Evolutionary conservation across 176 grass and related monocot genomes (phyloP).

Genomic region (Eleusine coracana): DNA sequence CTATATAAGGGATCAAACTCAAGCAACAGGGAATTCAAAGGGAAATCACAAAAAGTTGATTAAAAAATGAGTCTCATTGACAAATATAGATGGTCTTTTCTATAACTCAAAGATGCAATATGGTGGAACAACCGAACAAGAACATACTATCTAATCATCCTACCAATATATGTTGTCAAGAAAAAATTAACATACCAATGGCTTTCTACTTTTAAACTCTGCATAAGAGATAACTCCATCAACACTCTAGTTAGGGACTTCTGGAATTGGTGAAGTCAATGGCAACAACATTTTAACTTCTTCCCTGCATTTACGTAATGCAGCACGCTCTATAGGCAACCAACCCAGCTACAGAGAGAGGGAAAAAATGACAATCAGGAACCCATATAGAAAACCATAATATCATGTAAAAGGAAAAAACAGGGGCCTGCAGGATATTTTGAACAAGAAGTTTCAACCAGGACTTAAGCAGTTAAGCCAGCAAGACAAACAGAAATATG

Average conservation of each 20-base stretch:
- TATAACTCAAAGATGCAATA: background rate
- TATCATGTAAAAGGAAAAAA: too few relatives aligned
- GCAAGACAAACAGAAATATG: background rate
- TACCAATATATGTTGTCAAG: background rate
- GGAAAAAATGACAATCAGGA: too few relatives aligned
- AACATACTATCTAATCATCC: background rate
- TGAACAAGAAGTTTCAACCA: background rate
- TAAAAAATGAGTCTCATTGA: too few relatives aligned
- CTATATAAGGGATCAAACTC: too few relatives aligned
- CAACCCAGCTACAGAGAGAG: constrained; percentile 8
- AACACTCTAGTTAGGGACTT: constrained; percentile 39
- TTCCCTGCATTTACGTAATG: constrained; percentile 29
- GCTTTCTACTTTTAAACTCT: constrained; percentile 17
- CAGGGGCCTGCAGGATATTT: too few relatives aligned
- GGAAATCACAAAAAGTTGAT: too few relatives aligned
- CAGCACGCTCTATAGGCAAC: constrained; percentile 43
- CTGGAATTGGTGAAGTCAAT: constrained; percentile 41
- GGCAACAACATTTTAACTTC: constrained; percentile 52
- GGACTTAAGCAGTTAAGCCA: background rate
- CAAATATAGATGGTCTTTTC: background rate
- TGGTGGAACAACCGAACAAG: background rate
- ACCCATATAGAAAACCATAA: too few relatives aligned
- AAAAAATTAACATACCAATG: constrained; percentile 31
- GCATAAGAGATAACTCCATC: constrained; percentile 50
- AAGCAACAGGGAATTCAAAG: too few relatives aligned